Conservation (phyloP, 2,329 filamentous ascomycete genomes). For the Pseudogymnoascus sp. region DNA sequence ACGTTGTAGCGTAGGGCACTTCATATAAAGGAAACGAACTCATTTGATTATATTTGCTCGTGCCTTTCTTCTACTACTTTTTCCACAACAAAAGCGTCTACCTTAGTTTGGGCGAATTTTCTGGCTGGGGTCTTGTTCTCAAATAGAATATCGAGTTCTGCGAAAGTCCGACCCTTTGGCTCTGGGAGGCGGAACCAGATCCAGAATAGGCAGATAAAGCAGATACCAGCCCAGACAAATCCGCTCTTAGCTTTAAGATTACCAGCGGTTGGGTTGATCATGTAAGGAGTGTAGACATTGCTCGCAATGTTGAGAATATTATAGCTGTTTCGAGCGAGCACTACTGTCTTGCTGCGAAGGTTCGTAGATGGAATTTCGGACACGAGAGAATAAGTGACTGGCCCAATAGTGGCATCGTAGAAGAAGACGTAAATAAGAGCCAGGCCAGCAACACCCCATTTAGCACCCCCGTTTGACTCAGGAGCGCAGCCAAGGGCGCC, state of each 20-base stretch:
- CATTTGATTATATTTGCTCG: too few relatives aligned
- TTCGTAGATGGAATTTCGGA: constrained; percentile 34
- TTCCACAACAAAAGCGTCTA: too few relatives aligned
- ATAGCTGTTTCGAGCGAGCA: constrained; percentile 32
- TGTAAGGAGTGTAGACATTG: constrained; percentile 23
- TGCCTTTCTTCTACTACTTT: too few relatives aligned
- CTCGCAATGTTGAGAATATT: constrained; percentile 28
- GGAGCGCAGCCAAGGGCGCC: constrained; percentile 28
- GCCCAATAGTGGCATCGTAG: constrained; percentile 39
- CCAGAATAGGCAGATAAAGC: constrained; percentile 74
- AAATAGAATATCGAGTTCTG: constrained; percentile 76
- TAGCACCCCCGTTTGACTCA: constrained; percentile 21
- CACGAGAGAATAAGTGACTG: constrained; percentile 35
- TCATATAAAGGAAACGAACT: too few relatives aligned
- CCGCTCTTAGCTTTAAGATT: constrained; percentile 77
- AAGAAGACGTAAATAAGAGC: constrained; percentile 31
- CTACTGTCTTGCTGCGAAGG: constrained; percentile 34
- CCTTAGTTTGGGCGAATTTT: constrained; percentile 19
- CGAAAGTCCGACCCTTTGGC: constrained; percentile 69
- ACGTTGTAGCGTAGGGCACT: too few relatives aligned
- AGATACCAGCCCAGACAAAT: constrained; percentile 80
- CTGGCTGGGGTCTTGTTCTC: constrained; percentile 50
- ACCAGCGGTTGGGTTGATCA: constrained; percentile 50
- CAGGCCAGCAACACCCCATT: constrained; percentile 27
- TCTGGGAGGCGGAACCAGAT: constrained; percentile 77